Percentiles rank a stretch among this genome's conserved stretches.
phyloP scores from a whole-genome alignment of 202 grass and related monocot species.

The Brachypodium distachyon region DNA sequence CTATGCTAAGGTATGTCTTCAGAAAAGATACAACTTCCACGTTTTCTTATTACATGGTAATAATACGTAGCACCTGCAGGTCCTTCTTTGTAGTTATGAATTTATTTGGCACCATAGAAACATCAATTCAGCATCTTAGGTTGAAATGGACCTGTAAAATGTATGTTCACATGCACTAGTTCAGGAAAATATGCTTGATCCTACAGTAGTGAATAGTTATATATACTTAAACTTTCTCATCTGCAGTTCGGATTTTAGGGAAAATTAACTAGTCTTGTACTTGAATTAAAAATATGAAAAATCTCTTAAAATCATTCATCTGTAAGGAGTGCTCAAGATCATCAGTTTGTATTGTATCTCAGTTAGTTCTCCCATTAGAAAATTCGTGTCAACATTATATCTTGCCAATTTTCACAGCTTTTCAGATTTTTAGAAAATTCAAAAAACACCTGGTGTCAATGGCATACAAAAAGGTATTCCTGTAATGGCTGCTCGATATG shows the following conservation, averaged over 20 bases:
- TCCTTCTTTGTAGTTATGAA: neutral
- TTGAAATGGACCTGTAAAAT: neutral
- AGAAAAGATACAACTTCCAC: conserved; percentile 1
- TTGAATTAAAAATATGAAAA: neutral
- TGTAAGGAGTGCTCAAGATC: neutral
- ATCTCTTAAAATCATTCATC: neutral
- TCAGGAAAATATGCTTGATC: neutral
- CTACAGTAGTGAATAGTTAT: neutral
- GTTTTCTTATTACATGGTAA: neutral
- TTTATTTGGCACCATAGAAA: neutral
- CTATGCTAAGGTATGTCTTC: conserved; percentile 69
- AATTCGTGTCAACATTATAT: neutral
- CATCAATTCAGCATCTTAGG: neutral
- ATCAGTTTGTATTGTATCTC: neutral
- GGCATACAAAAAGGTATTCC: neutral
- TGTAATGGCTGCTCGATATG: neutral
- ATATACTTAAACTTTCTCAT: neutral
- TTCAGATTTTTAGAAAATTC: too few species aligned
- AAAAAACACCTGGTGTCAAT: too few species aligned
- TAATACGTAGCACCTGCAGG: neutral
- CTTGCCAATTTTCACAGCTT: neutral
- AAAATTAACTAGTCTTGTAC: neutral
- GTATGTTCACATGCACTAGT: neutral
- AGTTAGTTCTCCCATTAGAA: neutral
- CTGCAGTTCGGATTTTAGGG: neutral